Base-by-base conservation (phyloP, 2,329 filamentous ascomycete genomes). In the Cladosporium sp. region DNA sequence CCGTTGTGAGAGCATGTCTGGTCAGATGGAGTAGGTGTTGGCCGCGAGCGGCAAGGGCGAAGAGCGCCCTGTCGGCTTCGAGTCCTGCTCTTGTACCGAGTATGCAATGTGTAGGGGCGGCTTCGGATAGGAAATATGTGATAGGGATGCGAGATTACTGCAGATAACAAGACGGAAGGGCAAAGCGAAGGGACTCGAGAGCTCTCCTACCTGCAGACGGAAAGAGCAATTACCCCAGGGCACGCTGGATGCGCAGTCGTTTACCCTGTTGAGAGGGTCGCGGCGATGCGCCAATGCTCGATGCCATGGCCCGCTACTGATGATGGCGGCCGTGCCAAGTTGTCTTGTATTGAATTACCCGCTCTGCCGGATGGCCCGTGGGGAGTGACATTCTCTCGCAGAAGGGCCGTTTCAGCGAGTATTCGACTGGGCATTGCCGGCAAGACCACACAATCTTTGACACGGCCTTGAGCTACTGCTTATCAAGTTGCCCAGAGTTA, bases 291-390 rank as follows among this genome's bases (percentile, higher is more conserved):
- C 33, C 61, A 44, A 63, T 63, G 61, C 61, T 46, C 60, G 60
- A 35, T 63, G 60, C 60, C 61, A 63, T 63, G 61, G 61, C 61
- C 61, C 50, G 33, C 61, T 63, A 63, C 50, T 56, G 61, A 63
- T 23, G 35, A 63, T 21, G 61, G 61, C 50, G 61, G 21, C 61
- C 14, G 26, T 46, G 61, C 61, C 61, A 63, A 63, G 61, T 29
- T 28, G 61, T 63, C 61, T 63, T 63, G 61, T 63, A 63, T 44
- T 23, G 8, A 40, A 53, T 50, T 63, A 63, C 61, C 61, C 49
- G 49, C 49, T 63, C 37, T 46, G 8, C 26, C n/a, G 44, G 28
- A 62, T 49, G 59, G 59, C 29, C 59, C 59, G 18, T 49, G 33
- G 55, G n/a, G 14, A 46, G 55, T 40, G 55, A 57, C 21, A 46